These are phyloP conservation scores for Leersia perrieri DNA, from an alignment of 176 grass and related monocot genomes.

Conservation along the genomic window DNA sequence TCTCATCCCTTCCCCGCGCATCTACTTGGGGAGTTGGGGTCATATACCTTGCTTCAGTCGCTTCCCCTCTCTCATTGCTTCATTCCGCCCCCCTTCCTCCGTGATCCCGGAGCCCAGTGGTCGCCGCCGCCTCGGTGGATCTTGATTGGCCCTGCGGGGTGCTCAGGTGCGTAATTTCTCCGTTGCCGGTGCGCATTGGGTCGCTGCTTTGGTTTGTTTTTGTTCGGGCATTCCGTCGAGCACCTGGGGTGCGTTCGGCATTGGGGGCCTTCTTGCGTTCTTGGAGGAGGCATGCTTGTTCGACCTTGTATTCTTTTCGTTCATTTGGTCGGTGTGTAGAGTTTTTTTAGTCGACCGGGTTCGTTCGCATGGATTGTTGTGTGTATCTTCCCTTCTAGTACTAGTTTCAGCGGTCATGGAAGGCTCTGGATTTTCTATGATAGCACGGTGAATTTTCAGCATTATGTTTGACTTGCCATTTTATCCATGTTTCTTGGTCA, in stretches of 20 bases:
- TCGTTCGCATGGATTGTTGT: not conserved
- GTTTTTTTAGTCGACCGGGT: not conserved
- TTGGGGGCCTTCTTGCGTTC: not conserved
- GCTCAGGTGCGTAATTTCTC: conserved; percentile 28
- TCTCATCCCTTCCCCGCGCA: not conserved
- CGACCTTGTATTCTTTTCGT: not conserved
- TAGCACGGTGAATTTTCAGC: not conserved
- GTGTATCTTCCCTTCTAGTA: not conserved
- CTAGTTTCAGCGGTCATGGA: not conserved
- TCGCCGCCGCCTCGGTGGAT: not conserved
- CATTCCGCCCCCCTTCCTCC: not conserved
- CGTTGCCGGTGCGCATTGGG: not conserved
- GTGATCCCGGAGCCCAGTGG: not conserved
- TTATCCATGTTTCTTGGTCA: conserved; percentile 28
- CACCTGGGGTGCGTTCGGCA: not conserved
- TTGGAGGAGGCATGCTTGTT: not conserved
- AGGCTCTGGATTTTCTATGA: not conserved
- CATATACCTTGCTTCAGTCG: conserved; percentile 40
- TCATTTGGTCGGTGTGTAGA: not conserved
- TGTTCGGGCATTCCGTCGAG: conserved; percentile 45
- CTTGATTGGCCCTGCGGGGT: not conserved
- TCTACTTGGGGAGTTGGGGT: conserved; percentile 34
- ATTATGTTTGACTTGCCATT: not conserved
- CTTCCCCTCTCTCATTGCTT: conserved; percentile 16
- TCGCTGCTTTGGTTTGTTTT: not conserved